Base-by-base conservation (phyloP, 768 basidiomycete genomes). In the Phallus indusiatus region DNA sequence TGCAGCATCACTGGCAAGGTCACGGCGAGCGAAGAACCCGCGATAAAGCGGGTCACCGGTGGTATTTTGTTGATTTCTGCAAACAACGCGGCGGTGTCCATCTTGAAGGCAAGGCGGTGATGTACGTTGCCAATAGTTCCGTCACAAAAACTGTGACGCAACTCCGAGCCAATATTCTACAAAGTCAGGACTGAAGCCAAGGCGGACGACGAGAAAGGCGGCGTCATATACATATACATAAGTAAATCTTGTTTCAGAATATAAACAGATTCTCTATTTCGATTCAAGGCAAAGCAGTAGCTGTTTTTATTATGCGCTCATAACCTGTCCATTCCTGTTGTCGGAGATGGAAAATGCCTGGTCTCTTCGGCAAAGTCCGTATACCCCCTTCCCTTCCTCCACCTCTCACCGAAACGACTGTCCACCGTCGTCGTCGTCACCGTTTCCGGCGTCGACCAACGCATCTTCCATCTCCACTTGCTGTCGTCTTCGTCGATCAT, bases 51-150 rank as follows among this genome's bases (percentile, higher is more conserved):
- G 5, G 91, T 92, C 37, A 94, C 85, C 35, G 86, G 86, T 0
- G 91, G 90, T 1, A 93, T 88, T 73, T 90, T 91, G 65, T 76
- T 81, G 55, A 92, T 70, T 73, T 91, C 86, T n/a, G 58, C 61
- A 4, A 67, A 55, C 22, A 67, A 37, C 22, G 53, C 59, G 28
- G 59, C 34, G 18, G 56, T 57, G 47, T 54, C 52, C 59, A 60
- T 60, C 12, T 16, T 57, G 54, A 22, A 14, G 53, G 55, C 21
- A 47, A 11, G 53, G 55, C 21, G 33, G 4, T 48, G 55, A 47
- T 47, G 47, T 14, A 42, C 42, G 12, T 14, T n/a, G 36, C 9
- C 14, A 42, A 16, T 16, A 42, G 12, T 2, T 14, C 2, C 42
- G 42, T 42, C 14, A 51, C 22, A 51, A 18, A 51, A 16, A 12